Percentiles rank a stretch among this genome's conserved stretches.
phyloP scores from a whole-genome alignment of 495 filamentous ascomycete species.

The Penicillium soppii region DNA sequence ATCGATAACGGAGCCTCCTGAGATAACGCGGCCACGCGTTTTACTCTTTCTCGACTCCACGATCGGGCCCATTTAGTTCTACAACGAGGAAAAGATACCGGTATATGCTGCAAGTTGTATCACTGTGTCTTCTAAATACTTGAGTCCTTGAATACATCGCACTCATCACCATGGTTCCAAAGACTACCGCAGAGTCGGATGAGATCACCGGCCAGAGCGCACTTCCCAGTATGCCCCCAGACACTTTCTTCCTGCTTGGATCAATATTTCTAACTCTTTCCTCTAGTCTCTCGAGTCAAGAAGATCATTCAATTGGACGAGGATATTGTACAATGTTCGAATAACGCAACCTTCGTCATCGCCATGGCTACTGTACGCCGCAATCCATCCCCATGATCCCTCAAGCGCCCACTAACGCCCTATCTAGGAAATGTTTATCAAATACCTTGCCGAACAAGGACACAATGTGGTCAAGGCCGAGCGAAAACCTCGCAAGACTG shows the following conservation, averaged over 20 bases:
- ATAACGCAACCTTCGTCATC: slow-evolving; percentile 92
- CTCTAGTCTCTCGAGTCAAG: slow-evolving; percentile 82
- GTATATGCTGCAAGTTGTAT: not conserved
- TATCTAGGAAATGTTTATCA: slow-evolving; percentile 88
- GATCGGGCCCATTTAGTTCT: slow-evolving; percentile 3
- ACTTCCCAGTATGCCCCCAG: slow-evolving; percentile 70
- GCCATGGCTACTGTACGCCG: slow-evolving; percentile 76
- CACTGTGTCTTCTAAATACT: not conserved
- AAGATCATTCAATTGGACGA: slow-evolving; percentile 88
- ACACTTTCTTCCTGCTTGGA: not conserved
- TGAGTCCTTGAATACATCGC: not conserved
- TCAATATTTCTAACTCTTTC: slow-evolving; percentile 6
- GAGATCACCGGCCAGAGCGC: slow-evolving; percentile 82
- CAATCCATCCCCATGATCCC: not conserved
- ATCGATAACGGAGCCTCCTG: slow-evolving; percentile 32
- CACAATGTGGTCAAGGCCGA: slow-evolving; percentile 88
- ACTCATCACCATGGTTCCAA: slow-evolving; percentile 73
- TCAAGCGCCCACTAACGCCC: slow-evolving; percentile 11
- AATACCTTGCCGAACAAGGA: slow-evolving; percentile 80
- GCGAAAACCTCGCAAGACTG: slow-evolving; percentile 84
- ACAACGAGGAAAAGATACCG: not conserved
- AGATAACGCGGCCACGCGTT: slow-evolving; percentile 34
- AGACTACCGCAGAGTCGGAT: slow-evolving; percentile 73
- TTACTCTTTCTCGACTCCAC: slow-evolving; percentile 15
- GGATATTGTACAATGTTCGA: slow-evolving; percentile 80